phyloP scores from a whole-genome alignment of 1,139 yeast genomes.

The Pichia terricola region DNA sequence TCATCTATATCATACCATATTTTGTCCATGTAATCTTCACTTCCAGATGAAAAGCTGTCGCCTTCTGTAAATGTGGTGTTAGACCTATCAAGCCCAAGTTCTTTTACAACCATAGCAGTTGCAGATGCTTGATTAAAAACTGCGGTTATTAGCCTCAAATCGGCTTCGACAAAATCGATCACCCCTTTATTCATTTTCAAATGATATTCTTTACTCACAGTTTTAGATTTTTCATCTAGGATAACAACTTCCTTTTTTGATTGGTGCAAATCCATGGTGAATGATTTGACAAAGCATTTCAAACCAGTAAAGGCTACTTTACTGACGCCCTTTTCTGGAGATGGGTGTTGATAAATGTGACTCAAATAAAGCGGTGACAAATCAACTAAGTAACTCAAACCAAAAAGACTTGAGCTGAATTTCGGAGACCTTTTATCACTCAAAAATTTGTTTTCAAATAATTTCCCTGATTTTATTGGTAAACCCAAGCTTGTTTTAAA shows the following conservation, averaged over 20 bases:
- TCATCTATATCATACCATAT: constrained; percentile 77
- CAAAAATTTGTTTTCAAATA: constrained; percentile 37
- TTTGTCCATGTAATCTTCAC: constrained; percentile 9
- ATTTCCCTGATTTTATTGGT: constrained; percentile 64
- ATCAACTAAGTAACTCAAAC: constrained; percentile 71
- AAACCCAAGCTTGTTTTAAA: constrained; percentile 62
- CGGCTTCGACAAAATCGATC: constrained; percentile 60
- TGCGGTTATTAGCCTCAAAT: constrained; percentile 63
- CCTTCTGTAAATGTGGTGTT: constrained; percentile 8
- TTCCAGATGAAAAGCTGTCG: constrained; percentile 14
- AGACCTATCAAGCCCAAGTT: constrained; percentile 26
- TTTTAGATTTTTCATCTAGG: constrained; percentile 42
- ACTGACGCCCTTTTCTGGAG: constrained; percentile 35
- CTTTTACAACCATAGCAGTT: constrained; percentile 38
- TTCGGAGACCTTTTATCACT: constrained; percentile 36
- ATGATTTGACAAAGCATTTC: constrained; percentile 59
- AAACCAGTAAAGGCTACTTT: constrained; percentile 64
- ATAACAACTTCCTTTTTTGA: constrained; percentile 59
- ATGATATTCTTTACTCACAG: constrained; percentile 44
- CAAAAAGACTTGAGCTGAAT: constrained; percentile 69
- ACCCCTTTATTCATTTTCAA: constrained; percentile 74
- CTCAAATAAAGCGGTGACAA: constrained; percentile 67
- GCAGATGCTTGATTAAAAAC: constrained; percentile 49
- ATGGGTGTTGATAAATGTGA: constrained; percentile 57
- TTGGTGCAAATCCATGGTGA: constrained; percentile 76